A percentile compares a stretch with the other conserved stretches of the same genome.
Evolutionary conservation across 495 filamentous ascomycete species (phyloP).

Genomic region (Aspergillus haitiensis): DNA sequence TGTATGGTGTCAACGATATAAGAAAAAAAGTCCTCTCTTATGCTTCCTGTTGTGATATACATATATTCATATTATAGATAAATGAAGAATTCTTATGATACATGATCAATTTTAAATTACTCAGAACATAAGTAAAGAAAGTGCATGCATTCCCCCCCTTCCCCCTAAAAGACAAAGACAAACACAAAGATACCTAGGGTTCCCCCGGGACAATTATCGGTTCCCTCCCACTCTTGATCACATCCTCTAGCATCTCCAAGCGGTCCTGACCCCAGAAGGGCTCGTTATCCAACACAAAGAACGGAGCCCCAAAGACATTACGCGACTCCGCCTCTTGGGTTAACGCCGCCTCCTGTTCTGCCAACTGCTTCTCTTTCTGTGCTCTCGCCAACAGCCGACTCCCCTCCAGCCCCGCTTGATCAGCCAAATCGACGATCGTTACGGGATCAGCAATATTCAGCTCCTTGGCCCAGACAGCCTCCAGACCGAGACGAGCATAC

Average conservation of each 20-base stretch:
- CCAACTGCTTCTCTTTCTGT: background rate
- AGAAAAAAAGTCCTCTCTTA: too few relatives aligned
- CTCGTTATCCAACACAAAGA: slow-evolving; percentile 2
- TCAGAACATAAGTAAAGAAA: too few relatives aligned
- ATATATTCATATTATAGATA: too few relatives aligned
- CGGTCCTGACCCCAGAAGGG: slow-evolving; percentile 17
- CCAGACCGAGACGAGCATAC: slow-evolving; percentile 7
- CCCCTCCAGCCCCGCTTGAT: slow-evolving; percentile 8
- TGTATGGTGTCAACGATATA: background rate
- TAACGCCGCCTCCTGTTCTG: slow-evolving; percentile 1
- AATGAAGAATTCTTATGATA: too few relatives aligned
- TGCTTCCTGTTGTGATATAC: too few relatives aligned
- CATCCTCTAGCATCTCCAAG: slow-evolving; percentile 16
- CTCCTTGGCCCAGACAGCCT: slow-evolving; percentile 19
- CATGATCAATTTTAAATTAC: too few relatives aligned
- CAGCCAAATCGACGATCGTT: slow-evolving; percentile 2
- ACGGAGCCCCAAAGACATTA: slow-evolving; percentile 11
- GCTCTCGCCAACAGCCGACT: slow-evolving; percentile 2
- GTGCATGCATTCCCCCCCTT: too few relatives aligned
- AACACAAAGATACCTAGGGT: too few relatives aligned
- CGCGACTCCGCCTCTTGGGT: slow-evolving; percentile 11
- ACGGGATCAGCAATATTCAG: slow-evolving; percentile 10
- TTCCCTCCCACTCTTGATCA: slow-evolving; percentile 4
- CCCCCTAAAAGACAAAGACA: too few relatives aligned
- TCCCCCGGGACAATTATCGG: slow-evolving; percentile 3